These are phyloP conservation scores for Venturiaceae sp. DNA, from an alignment of 2,329 filamentous ascomycete genomes.

Conservation along the genomic window DNA sequence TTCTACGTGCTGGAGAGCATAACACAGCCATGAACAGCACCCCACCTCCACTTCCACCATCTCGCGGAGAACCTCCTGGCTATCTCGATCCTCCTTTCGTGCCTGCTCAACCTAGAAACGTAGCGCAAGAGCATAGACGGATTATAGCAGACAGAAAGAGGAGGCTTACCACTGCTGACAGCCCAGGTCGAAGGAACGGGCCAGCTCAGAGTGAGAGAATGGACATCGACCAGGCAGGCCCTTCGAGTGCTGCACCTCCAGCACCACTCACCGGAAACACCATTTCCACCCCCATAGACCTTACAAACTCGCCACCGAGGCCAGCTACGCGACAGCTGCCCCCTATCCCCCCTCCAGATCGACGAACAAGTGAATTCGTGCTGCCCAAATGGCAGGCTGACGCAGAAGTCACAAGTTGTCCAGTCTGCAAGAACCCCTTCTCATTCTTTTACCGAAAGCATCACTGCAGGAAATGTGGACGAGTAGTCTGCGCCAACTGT, in stretches of 20 bases:
- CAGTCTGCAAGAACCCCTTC: slow-evolving; percentile 73
- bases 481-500: slow-evolving; percentile 82
- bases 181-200: slow-evolving; percentile 19
- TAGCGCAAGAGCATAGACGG: neutral
- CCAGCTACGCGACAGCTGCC: neutral
- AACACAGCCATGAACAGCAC: neutral
- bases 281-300: neutral
- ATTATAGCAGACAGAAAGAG: slow-evolving; percentile 23
- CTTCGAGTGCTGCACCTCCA: neutral
- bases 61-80: neutral
- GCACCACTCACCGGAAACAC: neutral
- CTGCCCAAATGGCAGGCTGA: slow-evolving; percentile 85
- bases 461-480: slow-evolving; percentile 89
- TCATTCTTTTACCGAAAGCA: slow-evolving; percentile 83
- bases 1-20: neutral
- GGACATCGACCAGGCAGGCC: neutral
- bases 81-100: neutral
- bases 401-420: slow-evolving; percentile 68
- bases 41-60: neutral
- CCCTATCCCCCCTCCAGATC: neutral
- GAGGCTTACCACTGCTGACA: slow-evolving; percentile 22
- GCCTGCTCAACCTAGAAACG: neutral
- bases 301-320: neutral
- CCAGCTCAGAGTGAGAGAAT: neutral
- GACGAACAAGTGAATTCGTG: slow-evolving; percentile 32